phyloP scores from a whole-genome alignment of 768 basidiomycete genomes.

The Tulasnella calospora region DNA sequence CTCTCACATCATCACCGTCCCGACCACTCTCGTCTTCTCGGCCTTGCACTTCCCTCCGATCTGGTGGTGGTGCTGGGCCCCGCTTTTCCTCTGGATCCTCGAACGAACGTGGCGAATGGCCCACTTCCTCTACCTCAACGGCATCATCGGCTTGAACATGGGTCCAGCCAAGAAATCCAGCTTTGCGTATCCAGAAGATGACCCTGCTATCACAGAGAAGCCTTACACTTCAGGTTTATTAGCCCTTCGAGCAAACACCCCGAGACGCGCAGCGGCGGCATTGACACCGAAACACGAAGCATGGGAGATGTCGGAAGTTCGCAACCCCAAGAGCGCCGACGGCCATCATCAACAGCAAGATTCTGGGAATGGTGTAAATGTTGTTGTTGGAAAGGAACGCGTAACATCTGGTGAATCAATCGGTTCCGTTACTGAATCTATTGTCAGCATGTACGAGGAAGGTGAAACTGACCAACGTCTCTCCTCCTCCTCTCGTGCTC shows the following conservation, averaged over 20 bases:
- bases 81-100: constrained; percentile 56
- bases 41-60: constrained; percentile 65
- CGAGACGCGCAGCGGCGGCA: not conserved
- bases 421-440: constrained; percentile 26
- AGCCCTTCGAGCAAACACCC: not conserved
- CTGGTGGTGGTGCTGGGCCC: constrained; percentile 63
- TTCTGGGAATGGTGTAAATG: not conserved
- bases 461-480: not conserved
- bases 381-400: not conserved
- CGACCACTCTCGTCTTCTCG: constrained; percentile 55
- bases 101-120: constrained; percentile 56
- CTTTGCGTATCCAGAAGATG: constrained; percentile 17
- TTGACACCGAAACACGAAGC: constrained; percentile 11
- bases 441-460: constrained; percentile 19
- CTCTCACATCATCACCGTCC: constrained; percentile 57
- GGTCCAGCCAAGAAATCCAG: not conserved
- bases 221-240: constrained; percentile 9
- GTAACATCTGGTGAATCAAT: constrained; percentile 20
- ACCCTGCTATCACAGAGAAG: not conserved
- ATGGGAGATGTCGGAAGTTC: constrained; percentile 23
- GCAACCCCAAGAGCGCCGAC: constrained; percentile 21
- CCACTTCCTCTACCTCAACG: constrained; percentile 58
- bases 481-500: not conserved
- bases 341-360: not conserved
- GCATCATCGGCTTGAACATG: constrained; percentile 37